Evolutionary conservation across 148 eudicot genomes (phyloP), one percentile per base, ranked within the genome.

Genomic region (Pouteria glomerata): DNA sequence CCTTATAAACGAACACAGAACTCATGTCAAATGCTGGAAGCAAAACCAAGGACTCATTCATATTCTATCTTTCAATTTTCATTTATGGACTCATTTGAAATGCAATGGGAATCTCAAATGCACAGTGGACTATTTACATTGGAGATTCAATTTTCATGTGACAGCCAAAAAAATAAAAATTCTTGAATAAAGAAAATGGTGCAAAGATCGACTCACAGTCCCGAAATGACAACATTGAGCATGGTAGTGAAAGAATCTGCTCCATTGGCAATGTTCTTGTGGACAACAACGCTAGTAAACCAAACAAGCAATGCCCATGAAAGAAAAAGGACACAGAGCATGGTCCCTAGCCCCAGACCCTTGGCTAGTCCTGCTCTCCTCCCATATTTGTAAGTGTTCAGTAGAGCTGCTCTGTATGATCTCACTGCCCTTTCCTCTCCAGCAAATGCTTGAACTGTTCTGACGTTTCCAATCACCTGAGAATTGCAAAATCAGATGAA

Each of bases 241-340:
- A 95, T 95, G 60, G 99, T 95, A 81, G 99, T 95, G 85, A 95
- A 95, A 39, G 97, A 88, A 12, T 95, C 89, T 52, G 97, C 99
- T 63, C 99, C 99, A 83, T 88, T 88, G 41, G 97, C 96, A 42
- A 90, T 84, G 52, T 70, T 64, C 87, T 92, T 95, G 77, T 95
- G 99, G 62, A 92, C 97, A 73, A 85, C 85, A 19, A 91, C 71
- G 81, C 99, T 95, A 21, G 97, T 92, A 76, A 78, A 95, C 99
- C 99, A 95, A 52, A 95, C 92, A 59, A 95, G 99, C 88, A 95
- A 86, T 26, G 96, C 79, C 99, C 99, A 95, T 1, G 97, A 95
- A 48, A 95, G 92, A 69, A 92, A 95, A 57, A 95, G 92, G 50
- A 95, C 97, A 69, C 84, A 88, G 58, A 92, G 99, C 78, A 95